These are phyloP conservation scores for Phenoliferia sp. DNA, from an alignment of 1,284 basidiomycete genomes.

Conservation along the genomic window DNA sequence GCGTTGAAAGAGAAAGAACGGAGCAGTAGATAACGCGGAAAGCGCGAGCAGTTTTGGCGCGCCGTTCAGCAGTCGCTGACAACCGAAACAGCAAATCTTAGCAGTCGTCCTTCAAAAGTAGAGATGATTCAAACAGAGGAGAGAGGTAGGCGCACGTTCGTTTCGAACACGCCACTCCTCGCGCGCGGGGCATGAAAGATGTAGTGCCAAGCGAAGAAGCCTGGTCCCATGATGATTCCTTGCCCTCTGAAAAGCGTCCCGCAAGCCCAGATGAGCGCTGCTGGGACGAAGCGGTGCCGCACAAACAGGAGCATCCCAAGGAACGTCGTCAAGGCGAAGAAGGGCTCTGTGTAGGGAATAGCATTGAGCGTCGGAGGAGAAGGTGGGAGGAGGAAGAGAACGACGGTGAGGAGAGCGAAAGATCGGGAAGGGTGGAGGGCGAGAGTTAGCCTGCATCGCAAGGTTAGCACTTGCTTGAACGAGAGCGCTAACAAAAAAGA, in stretches of 20 bases:
- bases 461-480: background rate
- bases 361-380: conserved; percentile 68
- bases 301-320: conserved; percentile 50
- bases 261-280: conserved; percentile 59
- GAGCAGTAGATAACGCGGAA: conserved; percentile 52
- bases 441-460: conserved; percentile 39
- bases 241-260: conserved; percentile 75
- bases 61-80: conserved; percentile 31
- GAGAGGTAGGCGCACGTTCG: background rate
- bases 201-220: conserved; percentile 66
- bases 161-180: background rate
- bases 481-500: background rate
- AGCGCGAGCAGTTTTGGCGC: conserved; percentile 45
- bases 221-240: conserved; percentile 62
- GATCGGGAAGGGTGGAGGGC: conserved; percentile 47
- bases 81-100: conserved; percentile 40
- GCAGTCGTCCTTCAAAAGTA: no score
- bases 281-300: conserved; percentile 50
- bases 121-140: conserved; percentile 42
- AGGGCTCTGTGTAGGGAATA: conserved; percentile 75
- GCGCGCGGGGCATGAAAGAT: conserved; percentile 10
- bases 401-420: conserved; percentile 49
- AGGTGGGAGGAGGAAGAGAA: conserved; percentile 72
- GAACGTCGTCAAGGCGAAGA: conserved; percentile 76
- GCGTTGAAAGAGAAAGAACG: conserved; percentile 67